These are phyloP conservation scores for Nowakowskiella sp. DNA, from an alignment of 192 early-diverging fungal genomes.

Conservation along the genomic window DNA sequence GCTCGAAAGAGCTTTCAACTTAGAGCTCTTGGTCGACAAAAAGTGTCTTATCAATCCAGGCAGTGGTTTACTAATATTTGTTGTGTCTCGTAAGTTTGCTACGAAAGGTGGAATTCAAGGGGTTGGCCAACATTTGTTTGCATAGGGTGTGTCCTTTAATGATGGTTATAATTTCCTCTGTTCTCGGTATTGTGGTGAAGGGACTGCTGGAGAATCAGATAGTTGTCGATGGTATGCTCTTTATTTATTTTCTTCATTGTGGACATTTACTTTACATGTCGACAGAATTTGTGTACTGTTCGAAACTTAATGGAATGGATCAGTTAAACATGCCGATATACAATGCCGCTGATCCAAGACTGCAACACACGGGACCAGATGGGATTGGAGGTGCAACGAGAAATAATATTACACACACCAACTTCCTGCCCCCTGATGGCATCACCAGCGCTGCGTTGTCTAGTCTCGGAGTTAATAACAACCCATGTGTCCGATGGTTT, in stretches of 20 bases:
- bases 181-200: constrained; percentile 46
- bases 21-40: constrained; percentile 44
- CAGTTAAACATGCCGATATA: constrained; percentile 28
- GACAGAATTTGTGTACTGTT: constrained; percentile 47
- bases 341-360: constrained; percentile 19
- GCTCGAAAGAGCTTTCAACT: too few relatives aligned
- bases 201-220: constrained; percentile 38
- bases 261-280: not conserved
- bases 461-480: too few relatives aligned
- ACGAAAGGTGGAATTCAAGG: too few relatives aligned
- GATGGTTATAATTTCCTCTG: constrained; percentile 58
- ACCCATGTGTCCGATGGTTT: constrained; percentile 38
- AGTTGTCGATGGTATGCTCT: constrained; percentile 28
- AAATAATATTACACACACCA: constrained; percentile 28
- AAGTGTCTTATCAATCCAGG: constrained; percentile 59
- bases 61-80: constrained; percentile 67
- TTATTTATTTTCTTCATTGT: too few relatives aligned
- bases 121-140: too few relatives aligned
- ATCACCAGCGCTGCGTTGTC: too few relatives aligned
- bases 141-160: constrained; percentile 63
- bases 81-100: too few relatives aligned
- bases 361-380: constrained; percentile 18
- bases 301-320: constrained; percentile 32
- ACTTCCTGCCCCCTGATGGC: constrained; percentile 18
- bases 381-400: constrained; percentile 19